Evolutionary conservation across 192 early-diverging fungal species (phyloP).

Genomic region (Umbelopsis ramanniana): DNA sequence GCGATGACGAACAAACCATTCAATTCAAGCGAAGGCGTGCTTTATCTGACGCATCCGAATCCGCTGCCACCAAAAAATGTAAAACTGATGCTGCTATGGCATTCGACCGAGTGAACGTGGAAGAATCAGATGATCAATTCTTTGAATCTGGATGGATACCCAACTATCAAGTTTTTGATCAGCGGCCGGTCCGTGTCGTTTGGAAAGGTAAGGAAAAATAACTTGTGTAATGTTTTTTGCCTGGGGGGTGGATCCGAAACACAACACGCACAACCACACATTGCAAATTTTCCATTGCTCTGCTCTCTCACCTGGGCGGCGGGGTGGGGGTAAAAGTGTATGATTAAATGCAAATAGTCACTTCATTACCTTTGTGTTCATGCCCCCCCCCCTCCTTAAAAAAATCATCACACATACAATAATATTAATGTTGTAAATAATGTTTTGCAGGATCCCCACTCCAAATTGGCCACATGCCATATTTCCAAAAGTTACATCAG

Average conservation of each 20-base stretch:
- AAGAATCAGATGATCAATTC: conserved; percentile 7
- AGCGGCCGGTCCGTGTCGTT: conserved; percentile 32
- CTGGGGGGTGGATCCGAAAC: conserved; percentile 1
- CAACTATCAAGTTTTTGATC: conserved; percentile 30
- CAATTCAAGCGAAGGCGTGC: conserved; percentile 19
- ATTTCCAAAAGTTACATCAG: conserved; percentile 34
- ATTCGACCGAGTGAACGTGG: conserved; percentile 30
- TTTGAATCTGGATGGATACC: conserved; percentile 37
- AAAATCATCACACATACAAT: background rate
- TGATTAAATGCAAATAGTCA: background rate
- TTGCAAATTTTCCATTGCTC: conserved; percentile 10
- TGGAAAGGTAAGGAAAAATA: conserved; percentile 42
- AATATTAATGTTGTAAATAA: too few relatives aligned
- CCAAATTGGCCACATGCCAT: conserved; percentile 30
- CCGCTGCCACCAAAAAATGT: conserved; percentile 25
- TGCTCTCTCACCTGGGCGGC: background rate
- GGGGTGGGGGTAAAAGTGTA: background rate
- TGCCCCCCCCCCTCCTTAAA: conserved; percentile 5
- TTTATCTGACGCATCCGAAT: conserved; percentile 17
- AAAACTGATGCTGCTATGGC: conserved; percentile 33
- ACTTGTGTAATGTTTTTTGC: conserved; percentile 12
- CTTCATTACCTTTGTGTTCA: background rate
- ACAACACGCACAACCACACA: conserved; percentile 4
- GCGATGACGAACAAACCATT: background rate
- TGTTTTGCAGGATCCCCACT: conserved; percentile 34